Evolutionary conservation across 345 rosid genomes (phyloP), one percentile per base, ranked within the genome.

Genomic region (Camelina sativa): DNA sequence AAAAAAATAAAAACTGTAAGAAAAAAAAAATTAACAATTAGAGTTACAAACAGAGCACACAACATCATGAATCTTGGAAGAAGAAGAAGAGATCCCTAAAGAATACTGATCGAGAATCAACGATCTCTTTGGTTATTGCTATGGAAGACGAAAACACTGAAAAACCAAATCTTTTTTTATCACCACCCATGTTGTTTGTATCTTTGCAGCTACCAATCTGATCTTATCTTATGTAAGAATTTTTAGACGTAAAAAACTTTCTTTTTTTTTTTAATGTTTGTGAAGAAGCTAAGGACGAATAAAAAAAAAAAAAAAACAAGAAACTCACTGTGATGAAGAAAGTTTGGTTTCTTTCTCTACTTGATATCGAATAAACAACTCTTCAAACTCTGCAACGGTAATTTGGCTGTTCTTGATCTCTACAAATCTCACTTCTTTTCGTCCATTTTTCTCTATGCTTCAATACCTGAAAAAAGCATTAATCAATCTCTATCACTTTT

Each of bases 21-120:
- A 28, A 3, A 28, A 66, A 16, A 64, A 56, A 61, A 68, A 2
- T 55, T 55, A 76, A 76, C 60, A 76, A 63, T 70, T 70, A 76
- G 76, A 76, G 56, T 76, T 76, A 76, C 76, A 76, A 76, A 63
- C 80, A 76, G 55, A 76, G 46, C 80, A 76, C 80, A 70, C 80
- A 76, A 76, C 80, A 76, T 56, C 20, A 76, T 47, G 66, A 63
- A 63, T 68, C 62, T 13, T 51, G n/a, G 35, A 52, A 38, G 32
- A 67, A 52, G 25, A 25, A 46, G 40, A 34, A 46, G 40, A 25
- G 38, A 56, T 63, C 25, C 75, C 80, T 63, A 76, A 76, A 76
- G 76, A 76, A 75, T 62, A 53, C 69, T 61, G 74, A 76, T 76
- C 74, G 75, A 46, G 79, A 69, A 76, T 76, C 75, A 76, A 76